Evolutionary conservation across 2,329 filamentous ascomycete species (phyloP).

Genomic region (Bipolaris bicolor): DNA sequence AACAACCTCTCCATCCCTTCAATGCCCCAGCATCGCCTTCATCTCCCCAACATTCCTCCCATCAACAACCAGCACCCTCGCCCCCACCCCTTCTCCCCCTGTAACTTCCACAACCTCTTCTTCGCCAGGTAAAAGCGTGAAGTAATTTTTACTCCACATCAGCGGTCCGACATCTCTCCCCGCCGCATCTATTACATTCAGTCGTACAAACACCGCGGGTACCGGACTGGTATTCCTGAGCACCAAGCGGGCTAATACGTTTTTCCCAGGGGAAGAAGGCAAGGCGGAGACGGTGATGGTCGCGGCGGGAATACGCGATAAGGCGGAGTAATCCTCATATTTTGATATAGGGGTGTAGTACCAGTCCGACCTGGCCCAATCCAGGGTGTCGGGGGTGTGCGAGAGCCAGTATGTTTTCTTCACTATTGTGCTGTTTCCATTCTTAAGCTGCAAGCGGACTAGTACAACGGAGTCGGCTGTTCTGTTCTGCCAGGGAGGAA

Average conservation of each 20-base stretch:
- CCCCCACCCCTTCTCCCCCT: not conserved
- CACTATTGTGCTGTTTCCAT: constrained; percentile 52
- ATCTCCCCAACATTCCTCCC: constrained; percentile 18
- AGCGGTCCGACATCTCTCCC: constrained; percentile 59
- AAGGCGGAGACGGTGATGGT: not conserved
- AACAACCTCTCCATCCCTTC: not conserved
- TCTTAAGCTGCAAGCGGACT: constrained; percentile 56
- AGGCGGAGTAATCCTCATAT: constrained; percentile 57
- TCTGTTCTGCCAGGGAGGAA: constrained; percentile 43
- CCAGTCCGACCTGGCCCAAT: constrained; percentile 65
- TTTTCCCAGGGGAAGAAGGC: constrained; percentile 12
- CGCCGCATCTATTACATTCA: constrained; percentile 56
- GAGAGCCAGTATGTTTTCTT: constrained; percentile 68
- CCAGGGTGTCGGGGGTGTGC: constrained; percentile 54
- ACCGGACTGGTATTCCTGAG: constrained; percentile 55
- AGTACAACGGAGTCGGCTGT: constrained; percentile 54
- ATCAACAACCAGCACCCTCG: constrained; percentile 2
- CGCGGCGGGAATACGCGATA: constrained; percentile 42
- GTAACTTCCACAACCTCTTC: constrained; percentile 44
- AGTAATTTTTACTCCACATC: constrained; percentile 67
- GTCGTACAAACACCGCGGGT: constrained; percentile 64
- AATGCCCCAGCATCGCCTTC: not conserved
- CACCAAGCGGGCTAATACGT: constrained; percentile 52
- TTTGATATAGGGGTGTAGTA: constrained; percentile 63
- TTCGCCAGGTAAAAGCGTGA: constrained; percentile 66